phyloP scores from a whole-genome alignment of 495 filamentous ascomycete genomes.

The Hypoxylon trugodes region DNA sequence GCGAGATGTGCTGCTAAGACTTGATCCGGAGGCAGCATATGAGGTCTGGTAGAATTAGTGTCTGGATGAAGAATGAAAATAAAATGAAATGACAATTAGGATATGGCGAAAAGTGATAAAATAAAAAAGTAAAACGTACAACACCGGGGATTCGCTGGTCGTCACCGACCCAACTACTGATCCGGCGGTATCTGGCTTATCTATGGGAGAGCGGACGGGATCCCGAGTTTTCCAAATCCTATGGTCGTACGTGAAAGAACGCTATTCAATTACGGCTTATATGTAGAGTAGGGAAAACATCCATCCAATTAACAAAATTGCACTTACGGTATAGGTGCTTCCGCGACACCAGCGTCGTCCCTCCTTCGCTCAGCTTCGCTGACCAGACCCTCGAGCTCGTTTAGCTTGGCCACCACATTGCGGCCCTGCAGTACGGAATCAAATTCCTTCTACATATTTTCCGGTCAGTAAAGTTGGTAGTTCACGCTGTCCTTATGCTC shows the following conservation, averaged over 20 bases:
- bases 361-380: conserved; percentile 70
- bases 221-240: conserved; percentile 55
- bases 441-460: conserved; percentile 68
- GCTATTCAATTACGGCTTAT: conserved; percentile 19
- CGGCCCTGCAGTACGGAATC: conserved; percentile 75
- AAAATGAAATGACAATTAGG: conserved; percentile 4
- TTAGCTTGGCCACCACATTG: conserved; percentile 76
- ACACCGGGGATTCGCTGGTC: conserved; percentile 59
- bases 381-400: conserved; percentile 82
- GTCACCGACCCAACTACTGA: conserved; percentile 61
- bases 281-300: conserved; percentile 4
- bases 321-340: conserved; percentile 58
- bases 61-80: conserved; percentile 11
- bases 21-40: conserved; percentile 73
- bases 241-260: conserved; percentile 53
- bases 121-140: conserved; percentile 49
- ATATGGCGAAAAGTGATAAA: conserved; percentile 20
- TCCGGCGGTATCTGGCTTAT: conserved; percentile 49
- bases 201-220: conserved; percentile 62
- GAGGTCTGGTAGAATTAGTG: conserved; percentile 62
- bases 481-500: neutral
- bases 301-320: too few species aligned
- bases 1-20: conserved; percentile 75
- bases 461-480: neutral
- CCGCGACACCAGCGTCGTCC: conserved; percentile 51